Percentiles rank a stretch among this genome's conserved stretches.
Conservation (phyloP, 2,329 filamentous ascomycete genomes). For the Beauveria bassiana region DNA sequence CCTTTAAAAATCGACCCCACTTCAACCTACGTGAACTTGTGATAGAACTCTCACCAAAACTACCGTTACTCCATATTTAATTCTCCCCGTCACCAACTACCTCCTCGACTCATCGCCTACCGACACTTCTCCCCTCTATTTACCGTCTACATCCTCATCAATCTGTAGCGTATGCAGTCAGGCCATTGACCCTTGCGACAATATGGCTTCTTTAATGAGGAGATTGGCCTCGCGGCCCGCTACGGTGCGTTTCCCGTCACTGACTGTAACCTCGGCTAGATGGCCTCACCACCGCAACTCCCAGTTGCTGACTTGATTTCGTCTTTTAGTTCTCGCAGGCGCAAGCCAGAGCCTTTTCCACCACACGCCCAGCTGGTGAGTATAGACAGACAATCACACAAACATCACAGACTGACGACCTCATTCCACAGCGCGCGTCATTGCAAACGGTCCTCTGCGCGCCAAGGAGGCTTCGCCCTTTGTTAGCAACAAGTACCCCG, state of each 20-base stretch:
- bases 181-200: constrained; percentile 22
- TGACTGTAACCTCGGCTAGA: constrained; percentile 15
- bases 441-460: constrained; percentile 76
- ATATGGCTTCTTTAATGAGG: constrained; percentile 57
- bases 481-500: constrained; percentile 83
- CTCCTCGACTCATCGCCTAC: background rate
- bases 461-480: constrained; percentile 89
- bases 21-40: too few species aligned
- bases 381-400: constrained; percentile 17
- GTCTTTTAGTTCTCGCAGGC: constrained; percentile 3
- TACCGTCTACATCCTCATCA: constrained; percentile 3
- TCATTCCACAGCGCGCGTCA: constrained; percentile 62
- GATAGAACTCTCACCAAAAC: too few species aligned
- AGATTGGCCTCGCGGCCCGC: constrained; percentile 49
- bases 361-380: constrained; percentile 72
- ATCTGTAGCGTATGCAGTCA: constrained; percentile 23
- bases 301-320: background rate
- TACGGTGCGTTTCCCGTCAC: constrained; percentile 39
- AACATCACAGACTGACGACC: background rate
- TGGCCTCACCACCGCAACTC: background rate
- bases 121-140: constrained; percentile 7
- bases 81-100: constrained; percentile 9
- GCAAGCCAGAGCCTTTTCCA: constrained; percentile 75
- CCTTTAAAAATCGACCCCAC: too few species aligned
- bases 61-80: background rate